These are phyloP conservation scores for Phlyctochytrium arcticum DNA, from an alignment of 192 early-diverging fungal species.

Conservation along the genomic window DNA sequence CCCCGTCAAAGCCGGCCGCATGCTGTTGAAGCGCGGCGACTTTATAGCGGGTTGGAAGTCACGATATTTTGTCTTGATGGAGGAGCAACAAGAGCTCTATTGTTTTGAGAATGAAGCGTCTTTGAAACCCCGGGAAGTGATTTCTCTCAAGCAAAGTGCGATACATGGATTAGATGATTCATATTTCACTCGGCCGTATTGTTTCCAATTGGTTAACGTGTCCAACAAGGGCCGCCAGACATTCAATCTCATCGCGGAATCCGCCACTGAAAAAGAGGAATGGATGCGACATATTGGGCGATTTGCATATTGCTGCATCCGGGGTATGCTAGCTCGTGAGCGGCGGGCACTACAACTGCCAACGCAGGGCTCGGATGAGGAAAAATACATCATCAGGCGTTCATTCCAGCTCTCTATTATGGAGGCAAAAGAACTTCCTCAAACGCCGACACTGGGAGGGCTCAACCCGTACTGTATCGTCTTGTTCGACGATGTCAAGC, in stretches of 20 bases:
- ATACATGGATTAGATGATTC: constrained; percentile 37
- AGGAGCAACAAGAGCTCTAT: constrained; percentile 26
- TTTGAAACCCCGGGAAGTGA: constrained; percentile 26
- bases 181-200: constrained; percentile 34
- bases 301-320: constrained; percentile 29
- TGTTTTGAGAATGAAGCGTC: constrained; percentile 34
- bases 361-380: neutral
- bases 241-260: constrained; percentile 33
- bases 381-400: neutral
- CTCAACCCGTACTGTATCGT: constrained; percentile 32
- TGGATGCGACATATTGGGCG: constrained; percentile 27
- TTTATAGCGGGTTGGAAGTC: constrained; percentile 36
- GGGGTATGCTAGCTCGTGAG: constrained; percentile 8
- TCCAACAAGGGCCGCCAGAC: constrained; percentile 26
- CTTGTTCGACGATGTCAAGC: constrained; percentile 42
- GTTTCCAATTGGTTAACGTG: constrained; percentile 31
- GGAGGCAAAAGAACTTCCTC: constrained; percentile 40
- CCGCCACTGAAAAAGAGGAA: constrained; percentile 26
- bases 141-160: constrained; percentile 25
- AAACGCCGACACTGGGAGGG: neutral
- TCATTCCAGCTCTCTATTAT: constrained; percentile 28
- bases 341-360: neutral
- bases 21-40: constrained; percentile 36
- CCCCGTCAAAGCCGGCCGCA: constrained; percentile 26
- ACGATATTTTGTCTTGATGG: constrained; percentile 30